phyloP scores from a whole-genome alignment of 2,329 filamentous ascomycete species.

The Tolypocladium amazonense region DNA sequence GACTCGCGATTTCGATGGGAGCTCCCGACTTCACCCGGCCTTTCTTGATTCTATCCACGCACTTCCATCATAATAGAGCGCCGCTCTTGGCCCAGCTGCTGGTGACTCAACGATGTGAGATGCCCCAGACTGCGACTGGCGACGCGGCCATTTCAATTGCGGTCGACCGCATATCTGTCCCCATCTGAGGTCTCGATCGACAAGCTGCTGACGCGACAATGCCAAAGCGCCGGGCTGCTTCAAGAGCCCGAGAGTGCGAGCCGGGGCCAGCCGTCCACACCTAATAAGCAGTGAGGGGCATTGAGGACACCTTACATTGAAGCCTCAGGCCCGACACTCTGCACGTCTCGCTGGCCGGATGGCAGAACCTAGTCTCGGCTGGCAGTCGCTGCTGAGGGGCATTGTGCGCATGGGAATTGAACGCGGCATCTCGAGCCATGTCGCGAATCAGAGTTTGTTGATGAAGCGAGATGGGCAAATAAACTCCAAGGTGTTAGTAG shows the following conservation, averaged over 20 bases:
- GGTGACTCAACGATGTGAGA: background rate
- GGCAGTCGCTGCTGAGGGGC: too few species aligned
- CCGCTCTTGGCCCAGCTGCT: background rate
- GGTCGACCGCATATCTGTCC: background rate
- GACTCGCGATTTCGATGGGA: too few species aligned
- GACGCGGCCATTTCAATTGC: background rate
- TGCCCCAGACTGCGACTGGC: background rate
- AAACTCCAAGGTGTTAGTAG: too few species aligned
- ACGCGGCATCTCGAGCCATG: too few species aligned
- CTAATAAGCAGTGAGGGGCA: background rate
- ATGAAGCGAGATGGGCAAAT: too few species aligned
- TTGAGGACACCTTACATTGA: background rate
- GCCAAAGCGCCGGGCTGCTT: background rate
- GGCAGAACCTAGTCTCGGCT: too few species aligned
- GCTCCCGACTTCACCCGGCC: too few species aligned
- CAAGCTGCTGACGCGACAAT: background rate
- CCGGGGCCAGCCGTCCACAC: background rate
- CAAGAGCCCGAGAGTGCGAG: conserved; percentile 3
- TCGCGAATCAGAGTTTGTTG: too few species aligned
- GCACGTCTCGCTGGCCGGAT: too few species aligned
- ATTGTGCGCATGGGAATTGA: too few species aligned
- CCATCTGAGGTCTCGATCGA: background rate
- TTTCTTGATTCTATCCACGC: background rate
- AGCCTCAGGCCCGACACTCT: background rate
- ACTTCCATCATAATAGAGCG: background rate